Conservation (phyloP, 192 early-diverging fungal genomes). For the Lobulomyces angularis region DNA sequence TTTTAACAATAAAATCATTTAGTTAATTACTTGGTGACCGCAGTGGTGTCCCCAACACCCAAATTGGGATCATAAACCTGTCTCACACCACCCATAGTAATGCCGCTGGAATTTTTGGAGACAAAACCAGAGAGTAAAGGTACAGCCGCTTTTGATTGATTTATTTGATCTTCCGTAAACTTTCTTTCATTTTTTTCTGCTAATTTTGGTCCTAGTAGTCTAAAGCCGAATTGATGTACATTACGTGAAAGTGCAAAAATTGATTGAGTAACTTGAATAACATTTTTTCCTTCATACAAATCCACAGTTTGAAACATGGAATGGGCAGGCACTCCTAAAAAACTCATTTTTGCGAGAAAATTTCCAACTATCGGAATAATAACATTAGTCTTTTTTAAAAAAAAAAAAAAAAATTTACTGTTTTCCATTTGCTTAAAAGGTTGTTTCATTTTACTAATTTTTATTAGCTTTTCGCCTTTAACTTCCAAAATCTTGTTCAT, state of each 20-base stretch:
- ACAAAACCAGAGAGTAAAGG: not conserved
- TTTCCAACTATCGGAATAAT: too few species aligned
- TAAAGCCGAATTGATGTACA: conserved; percentile 45
- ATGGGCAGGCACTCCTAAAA: conserved; percentile 58
- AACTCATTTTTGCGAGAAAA: too few species aligned
- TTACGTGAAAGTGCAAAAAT: conserved; percentile 61
- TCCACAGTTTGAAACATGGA: conserved; percentile 77
- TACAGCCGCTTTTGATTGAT: conserved; percentile 30
- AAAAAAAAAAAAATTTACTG: too few species aligned
- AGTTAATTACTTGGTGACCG: too few species aligned
- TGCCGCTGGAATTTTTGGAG: conserved; percentile 16
- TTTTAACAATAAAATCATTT: too few species aligned
- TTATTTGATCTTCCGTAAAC: conserved; percentile 50
- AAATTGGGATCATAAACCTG: conserved; percentile 20
- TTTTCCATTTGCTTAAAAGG: too few species aligned
- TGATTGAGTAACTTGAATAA: conserved; percentile 53
- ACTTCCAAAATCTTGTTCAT: conserved; percentile 3
- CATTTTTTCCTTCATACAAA: conserved; percentile 64
- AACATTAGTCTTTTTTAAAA: too few species aligned
- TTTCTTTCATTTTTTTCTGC: conserved; percentile 44
- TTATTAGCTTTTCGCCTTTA: not conserved
- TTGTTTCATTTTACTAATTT: conserved; percentile 34
- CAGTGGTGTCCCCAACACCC: conserved; percentile 2
- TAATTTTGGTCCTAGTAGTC: conserved; percentile 56
- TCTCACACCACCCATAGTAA: conserved; percentile 27